Percentiles rank a stretch among this genome's conserved stretches.
Conservation (phyloP, 1,139 yeast genomes). For the Hyphopichia wangnamkhiaoensis region DNA sequence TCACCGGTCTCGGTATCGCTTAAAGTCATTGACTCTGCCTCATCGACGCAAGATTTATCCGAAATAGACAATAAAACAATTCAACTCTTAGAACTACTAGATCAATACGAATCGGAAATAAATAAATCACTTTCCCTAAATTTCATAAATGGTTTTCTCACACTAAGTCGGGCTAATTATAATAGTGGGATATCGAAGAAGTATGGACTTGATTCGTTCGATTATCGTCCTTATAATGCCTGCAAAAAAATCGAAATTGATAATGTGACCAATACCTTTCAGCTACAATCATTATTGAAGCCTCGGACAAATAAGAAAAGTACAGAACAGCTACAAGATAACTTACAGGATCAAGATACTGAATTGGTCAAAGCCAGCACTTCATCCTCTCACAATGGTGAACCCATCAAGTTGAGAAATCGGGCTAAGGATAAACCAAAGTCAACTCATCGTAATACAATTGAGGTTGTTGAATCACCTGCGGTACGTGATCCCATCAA, state of each 20-base stretch:
- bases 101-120: conserved; percentile 29
- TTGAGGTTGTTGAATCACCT: conserved; percentile 1
- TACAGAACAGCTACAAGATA: no score
- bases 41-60: conserved; percentile 4
- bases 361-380: neutral
- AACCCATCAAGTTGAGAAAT: conserved; percentile 1
- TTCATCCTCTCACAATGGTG: neutral
- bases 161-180: conserved; percentile 44
- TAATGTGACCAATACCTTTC: no score
- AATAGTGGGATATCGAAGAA: conserved; percentile 16
- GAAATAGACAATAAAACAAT: conserved; percentile 20
- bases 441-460: neutral
- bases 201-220: conserved; percentile 28
- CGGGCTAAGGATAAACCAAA: no score
- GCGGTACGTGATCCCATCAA: conserved; percentile 38
- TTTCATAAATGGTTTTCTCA: conserved; percentile 33
- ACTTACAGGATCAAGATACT: no score
- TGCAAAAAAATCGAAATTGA: conserved; percentile 12
- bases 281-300: no score
- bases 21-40: neutral
- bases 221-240: conserved; percentile 32
- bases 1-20: no score
- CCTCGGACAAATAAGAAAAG: no score
- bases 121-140: conserved; percentile 19
- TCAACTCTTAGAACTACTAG: conserved; percentile 25